phyloP scores from a whole-genome alignment of 176 grass and related monocot species.

The Oryza australiensis region DNA sequence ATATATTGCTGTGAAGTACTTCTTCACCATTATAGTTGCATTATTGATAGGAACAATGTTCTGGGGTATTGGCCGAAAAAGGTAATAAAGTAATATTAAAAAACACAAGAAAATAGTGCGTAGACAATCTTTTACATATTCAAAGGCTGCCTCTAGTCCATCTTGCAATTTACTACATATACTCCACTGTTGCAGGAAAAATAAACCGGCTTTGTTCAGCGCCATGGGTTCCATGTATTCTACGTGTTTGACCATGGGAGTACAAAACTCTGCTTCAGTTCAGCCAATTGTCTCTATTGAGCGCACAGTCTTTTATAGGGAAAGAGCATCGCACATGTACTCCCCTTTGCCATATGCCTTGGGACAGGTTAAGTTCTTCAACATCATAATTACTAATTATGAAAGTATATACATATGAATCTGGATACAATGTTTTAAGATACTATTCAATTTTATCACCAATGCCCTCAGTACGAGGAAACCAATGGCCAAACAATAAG shows the following conservation, averaged over 20 bases:
- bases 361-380: conserved; percentile 57
- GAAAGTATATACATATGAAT: background rate
- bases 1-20: conserved; percentile 71
- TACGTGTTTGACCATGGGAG: conserved; percentile 66
- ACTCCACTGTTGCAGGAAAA: conserved; percentile 49
- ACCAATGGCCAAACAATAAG: background rate
- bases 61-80: conserved; percentile 69
- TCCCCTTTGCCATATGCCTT: conserved; percentile 80
- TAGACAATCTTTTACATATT: background rate
- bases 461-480: background rate
- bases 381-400: conserved; percentile 12
- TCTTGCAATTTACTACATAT: background rate
- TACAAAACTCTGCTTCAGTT: conserved; percentile 64
- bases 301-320: conserved; percentile 78
- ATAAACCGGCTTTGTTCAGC: conserved; percentile 68
- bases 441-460: conserved; percentile 8
- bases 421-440: background rate
- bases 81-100: conserved; percentile 36
- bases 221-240: conserved; percentile 90
- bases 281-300: conserved; percentile 74
- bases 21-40: conserved; percentile 64
- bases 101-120: background rate
- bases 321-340: conserved; percentile 83
- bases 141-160: background rate
- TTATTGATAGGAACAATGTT: conserved; percentile 84